Conservation (phyloP, 2,329 filamentous ascomycete genomes). For the Aureobasidium zeae region DNA sequence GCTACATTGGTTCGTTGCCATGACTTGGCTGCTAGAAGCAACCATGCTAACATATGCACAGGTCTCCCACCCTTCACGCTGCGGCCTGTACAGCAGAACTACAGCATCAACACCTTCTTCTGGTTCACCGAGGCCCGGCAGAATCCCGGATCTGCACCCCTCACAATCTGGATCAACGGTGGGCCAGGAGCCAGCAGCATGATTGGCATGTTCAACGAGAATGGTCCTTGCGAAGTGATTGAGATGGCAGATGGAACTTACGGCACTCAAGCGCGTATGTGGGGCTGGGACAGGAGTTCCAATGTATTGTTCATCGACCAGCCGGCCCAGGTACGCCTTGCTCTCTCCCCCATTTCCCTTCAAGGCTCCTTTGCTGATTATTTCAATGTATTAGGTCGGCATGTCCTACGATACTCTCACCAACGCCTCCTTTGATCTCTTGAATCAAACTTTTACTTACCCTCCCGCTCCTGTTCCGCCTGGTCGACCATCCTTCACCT, state of each 20-base stretch:
- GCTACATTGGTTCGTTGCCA: conserved; percentile 50
- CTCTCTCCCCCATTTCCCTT: background rate
- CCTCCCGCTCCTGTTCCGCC: conserved; percentile 23
- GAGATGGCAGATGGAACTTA: conserved; percentile 37
- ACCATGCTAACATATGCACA: background rate
- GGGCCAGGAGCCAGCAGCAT: conserved; percentile 58
- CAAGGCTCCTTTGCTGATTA: background rate
- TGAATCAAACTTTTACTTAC: conserved; percentile 34
- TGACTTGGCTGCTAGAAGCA: background rate
- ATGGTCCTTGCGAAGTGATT: conserved; percentile 41
- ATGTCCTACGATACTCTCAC: conserved; percentile 57
- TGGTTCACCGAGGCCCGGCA: conserved; percentile 53
- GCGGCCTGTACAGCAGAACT: conserved; percentile 41
- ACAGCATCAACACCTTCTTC: conserved; percentile 55
- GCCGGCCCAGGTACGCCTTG: conserved; percentile 49
- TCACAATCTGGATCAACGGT: conserved; percentile 59
- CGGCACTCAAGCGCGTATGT: conserved; percentile 49
- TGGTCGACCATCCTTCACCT: conserved; percentile 30
- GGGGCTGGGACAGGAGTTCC: conserved; percentile 55
- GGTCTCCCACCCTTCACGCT: conserved; percentile 40
- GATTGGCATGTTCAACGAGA: conserved; percentile 54
- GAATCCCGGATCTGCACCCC: conserved; percentile 40
- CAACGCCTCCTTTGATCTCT: conserved; percentile 50
- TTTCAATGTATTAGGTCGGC: conserved; percentile 37
- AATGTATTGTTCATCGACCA: conserved; percentile 53